Evolutionary conservation across 345 rosid species (phyloP).

Genomic region (Lagerstroemia speciosa): DNA sequence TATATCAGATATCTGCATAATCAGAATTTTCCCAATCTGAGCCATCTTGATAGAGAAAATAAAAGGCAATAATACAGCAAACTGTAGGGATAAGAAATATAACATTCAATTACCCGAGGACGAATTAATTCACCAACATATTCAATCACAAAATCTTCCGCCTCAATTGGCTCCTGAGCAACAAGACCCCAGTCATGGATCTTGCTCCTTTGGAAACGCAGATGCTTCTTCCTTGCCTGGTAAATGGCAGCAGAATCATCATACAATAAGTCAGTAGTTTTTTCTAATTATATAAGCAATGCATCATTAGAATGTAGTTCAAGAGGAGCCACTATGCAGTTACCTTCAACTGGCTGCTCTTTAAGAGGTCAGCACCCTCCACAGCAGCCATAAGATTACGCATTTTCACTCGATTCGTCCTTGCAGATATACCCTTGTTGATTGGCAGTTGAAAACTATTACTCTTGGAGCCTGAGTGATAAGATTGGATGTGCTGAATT

Average conservation of each 20-base stretch:
- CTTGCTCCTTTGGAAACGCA: constrained; percentile 88
- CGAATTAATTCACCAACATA: constrained; percentile 98
- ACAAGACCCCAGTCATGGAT: constrained; percentile 99
- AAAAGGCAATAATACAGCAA: neutral
- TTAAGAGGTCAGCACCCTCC: constrained; percentile 92
- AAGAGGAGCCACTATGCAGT: neutral
- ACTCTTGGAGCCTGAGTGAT: constrained; percentile 37
- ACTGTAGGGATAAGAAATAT: neutral
- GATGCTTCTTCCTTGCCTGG: constrained; percentile 88
- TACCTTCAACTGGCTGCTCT: constrained; percentile 90
- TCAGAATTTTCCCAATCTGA: neutral
- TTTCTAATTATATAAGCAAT: neutral
- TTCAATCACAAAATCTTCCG: constrained; percentile 96
- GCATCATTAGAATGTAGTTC: neutral
- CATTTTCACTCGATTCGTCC: constrained; percentile 89
- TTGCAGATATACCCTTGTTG: constrained; percentile 75
- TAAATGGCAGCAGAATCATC: constrained; percentile 4
- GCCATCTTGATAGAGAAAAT: neutral
- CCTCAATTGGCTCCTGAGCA: constrained; percentile 88
- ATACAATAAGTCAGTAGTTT: neutral
- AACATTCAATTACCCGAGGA: constrained; percentile 41
- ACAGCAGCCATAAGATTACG: constrained; percentile 98
- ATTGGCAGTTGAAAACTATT: constrained; percentile 36
- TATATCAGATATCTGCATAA: constrained; percentile 87
- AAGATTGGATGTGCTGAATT: constrained; percentile 25